phyloP scores from a whole-genome alignment of 805 yeast genomes.

The Saturnispora ahearnii region DNA sequence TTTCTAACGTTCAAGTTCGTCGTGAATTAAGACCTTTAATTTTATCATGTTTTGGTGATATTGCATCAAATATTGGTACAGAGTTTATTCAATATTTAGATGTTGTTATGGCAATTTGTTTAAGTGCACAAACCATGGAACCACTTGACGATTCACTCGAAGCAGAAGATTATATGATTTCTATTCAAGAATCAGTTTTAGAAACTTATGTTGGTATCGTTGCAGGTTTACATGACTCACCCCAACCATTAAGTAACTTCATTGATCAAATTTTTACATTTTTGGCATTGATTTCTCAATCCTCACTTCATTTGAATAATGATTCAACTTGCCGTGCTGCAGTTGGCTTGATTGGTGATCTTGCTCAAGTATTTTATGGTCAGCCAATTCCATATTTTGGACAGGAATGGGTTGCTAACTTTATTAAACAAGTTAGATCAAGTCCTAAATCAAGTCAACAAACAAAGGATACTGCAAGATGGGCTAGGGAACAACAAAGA shows the following conservation, averaged over 20 bases:
- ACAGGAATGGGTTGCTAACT: slow-evolving; percentile 72
- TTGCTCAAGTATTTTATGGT: slow-evolving; percentile 82
- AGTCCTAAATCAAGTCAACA: slow-evolving; percentile 50
- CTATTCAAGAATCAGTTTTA: slow-evolving; percentile 77
- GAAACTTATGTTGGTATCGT: slow-evolving; percentile 95
- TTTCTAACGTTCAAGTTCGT: slow-evolving; percentile 58
- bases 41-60: slow-evolving; percentile 89
- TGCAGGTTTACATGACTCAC: slow-evolving; percentile 70
- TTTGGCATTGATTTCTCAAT: slow-evolving; percentile 49
- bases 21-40: slow-evolving; percentile 82
- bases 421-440: slow-evolving; percentile 64
- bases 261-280: slow-evolving; percentile 65
- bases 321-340: slow-evolving; percentile 75
- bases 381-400: slow-evolving; percentile 55
- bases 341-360: slow-evolving; percentile 87
- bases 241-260: slow-evolving; percentile 56
- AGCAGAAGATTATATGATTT: slow-evolving; percentile 62
- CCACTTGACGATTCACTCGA: slow-evolving; percentile 64
- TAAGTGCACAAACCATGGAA: slow-evolving; percentile 50
- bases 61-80: slow-evolving; percentile 79
- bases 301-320: slow-evolving; percentile 47
- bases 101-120: slow-evolving; percentile 72
- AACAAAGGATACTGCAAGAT: slow-evolving; percentile 88
- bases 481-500: slow-evolving; percentile 89
- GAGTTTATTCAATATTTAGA: slow-evolving; percentile 68